phyloP scores from a whole-genome alignment of 345 rosid genomes.

The Populus alba region DNA sequence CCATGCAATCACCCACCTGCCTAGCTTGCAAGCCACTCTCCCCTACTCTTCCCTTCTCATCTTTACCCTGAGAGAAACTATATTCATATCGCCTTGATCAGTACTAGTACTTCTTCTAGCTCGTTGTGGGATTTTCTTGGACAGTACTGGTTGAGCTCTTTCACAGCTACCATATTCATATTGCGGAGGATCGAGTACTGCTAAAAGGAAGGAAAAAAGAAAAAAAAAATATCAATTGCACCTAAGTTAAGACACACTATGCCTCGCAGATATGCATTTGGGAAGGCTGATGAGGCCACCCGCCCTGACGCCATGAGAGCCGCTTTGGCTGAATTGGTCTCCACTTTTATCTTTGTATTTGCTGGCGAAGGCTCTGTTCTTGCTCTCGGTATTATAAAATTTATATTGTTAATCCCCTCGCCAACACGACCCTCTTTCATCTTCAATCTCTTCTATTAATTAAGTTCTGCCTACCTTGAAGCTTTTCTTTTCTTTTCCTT shows the following conservation, averaged over 20 bases:
- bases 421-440: too few species aligned
- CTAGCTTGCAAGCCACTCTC: too few species aligned
- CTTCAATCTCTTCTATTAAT: too few species aligned
- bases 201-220: not conserved
- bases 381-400: constrained; percentile 45
- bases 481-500: too few species aligned
- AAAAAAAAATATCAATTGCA: not conserved
- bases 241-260: constrained; percentile 1
- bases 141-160: too few species aligned
- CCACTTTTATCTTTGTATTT: too few species aligned
- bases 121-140: not conserved
- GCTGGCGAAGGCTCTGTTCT: constrained; percentile 23
- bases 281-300: constrained; percentile 38
- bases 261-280: constrained; percentile 42
- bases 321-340: too few species aligned
- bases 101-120: not conserved
- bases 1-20: constrained; percentile 26
- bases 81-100: not conserved
- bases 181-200: too few species aligned
- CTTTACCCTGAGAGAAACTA: not conserved
- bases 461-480: too few species aligned
- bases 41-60: not conserved
- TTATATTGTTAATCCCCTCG: too few species aligned
- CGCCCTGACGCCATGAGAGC: too few species aligned
- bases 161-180: too few species aligned